Base-by-base conservation (phyloP, 2,329 filamentous ascomycete species). In the Neopestalotiopsis sp. region DNA sequence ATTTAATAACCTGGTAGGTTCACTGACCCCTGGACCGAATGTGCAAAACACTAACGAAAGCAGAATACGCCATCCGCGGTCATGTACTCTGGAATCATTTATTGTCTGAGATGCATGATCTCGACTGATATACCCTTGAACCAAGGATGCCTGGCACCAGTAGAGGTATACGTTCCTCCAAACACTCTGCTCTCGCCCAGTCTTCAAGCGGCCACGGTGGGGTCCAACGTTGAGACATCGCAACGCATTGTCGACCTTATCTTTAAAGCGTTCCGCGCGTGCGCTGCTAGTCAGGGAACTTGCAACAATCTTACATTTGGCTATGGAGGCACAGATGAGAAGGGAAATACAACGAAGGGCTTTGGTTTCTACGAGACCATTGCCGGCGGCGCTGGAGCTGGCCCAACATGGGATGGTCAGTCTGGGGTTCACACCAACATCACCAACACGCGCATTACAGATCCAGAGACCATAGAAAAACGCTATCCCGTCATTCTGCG, bases 361-460 rank as follows among this genome's bases (percentile, higher is more conserved):
- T 94, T 93, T 75, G 91, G 91, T 20, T 94, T 93, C 81, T 93
- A 93, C 76, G 91, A 93, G 77, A 93, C 91, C 3, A 92, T 93
- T 71, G 89, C 89, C 2, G 91, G 91, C 24, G 91, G 91, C 0
- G 87, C 84, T 34, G 91, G 91, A 20, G 91, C 91, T 1, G 90
- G 90, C 0, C 85, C 88, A 0, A 83, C 84, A 7, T 92, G 90
- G 90, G 83, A 91, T 69, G 91, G 91, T 30, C 89, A 89, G 4
- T 86, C 81, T 30, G 90, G 89, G 17, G 90, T 92, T 7, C 90
- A 93, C 74, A 91, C 89, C 1, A 90, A 93, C 76, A 92, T 92
- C 90, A 93, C 91, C 4, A 93, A 93, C 74, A 93, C 91, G 2
- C 85, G 90, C 12, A 93, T 93, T 75, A 93, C 91, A 0, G 91